Base-by-base conservation (phyloP, 495 filamentous ascomycete genomes). In the Neurospora tetrasperma region DNA sequence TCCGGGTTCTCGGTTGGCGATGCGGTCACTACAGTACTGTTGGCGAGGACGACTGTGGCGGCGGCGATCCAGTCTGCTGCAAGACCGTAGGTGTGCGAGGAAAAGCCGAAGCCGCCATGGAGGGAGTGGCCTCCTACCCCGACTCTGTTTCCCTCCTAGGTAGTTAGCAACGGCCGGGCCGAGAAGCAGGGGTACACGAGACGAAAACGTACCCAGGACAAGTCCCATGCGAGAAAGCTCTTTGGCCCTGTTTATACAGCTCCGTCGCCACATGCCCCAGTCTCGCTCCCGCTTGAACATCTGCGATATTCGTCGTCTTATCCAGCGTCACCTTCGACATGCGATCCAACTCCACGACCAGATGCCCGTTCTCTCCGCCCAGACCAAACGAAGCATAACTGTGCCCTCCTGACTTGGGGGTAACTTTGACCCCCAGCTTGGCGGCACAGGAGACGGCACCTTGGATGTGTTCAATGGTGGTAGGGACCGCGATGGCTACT, bases 301-400 rank as follows among this genome's bases (percentile, higher is more conserved):
- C 83, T 14, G 83, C 84, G 16, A 83, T 80, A 5, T 81, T 75
- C 6, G 82, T 84, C 69, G 76, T 44, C 18, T 72, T 75, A 75
- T 85, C 81, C 3, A 84, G 72, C 8, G 77, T 81, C 38, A 86
- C 82, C 2, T 80, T 76, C 76, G 80, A 78, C 81, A 85, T 83
- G 16, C 81, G 80, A 71, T 85, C 82, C 48, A 86, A 72, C 72
- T 85, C 75, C 31, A 86, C 79, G 40, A 84, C 78, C 18, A 86
- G 79, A 75, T 85, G 83, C 11, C 84, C 84, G 27, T 86, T 78
- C 76, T 86, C 83, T 2, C 84, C 84, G 12, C 84, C 84, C 6
- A 86, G 76, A 42, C 84, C 84, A 14, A 84, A 80, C 23, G 82
- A 84, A 5, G 80, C 84, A 71, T 86, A 85, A 71, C 82, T 84